These are phyloP conservation scores for Asclepias syriaca DNA, from an alignment of 257 asterid genomes.

Conservation along the genomic window DNA sequence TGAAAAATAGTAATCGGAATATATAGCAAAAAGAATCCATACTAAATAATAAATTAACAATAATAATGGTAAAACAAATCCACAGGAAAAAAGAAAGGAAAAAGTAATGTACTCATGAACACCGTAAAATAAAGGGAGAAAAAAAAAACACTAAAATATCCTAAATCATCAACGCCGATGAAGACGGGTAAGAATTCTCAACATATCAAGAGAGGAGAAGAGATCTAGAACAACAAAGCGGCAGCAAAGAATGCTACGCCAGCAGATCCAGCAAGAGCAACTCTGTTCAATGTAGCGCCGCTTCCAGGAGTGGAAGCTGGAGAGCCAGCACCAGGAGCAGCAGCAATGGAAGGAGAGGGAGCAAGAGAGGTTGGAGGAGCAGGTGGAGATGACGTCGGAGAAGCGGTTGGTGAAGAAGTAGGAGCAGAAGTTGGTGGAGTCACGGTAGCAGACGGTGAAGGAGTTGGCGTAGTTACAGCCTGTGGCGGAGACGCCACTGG, in stretches of 20 bases:
- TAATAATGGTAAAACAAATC: conserved; percentile 14
- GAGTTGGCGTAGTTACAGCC: conserved; percentile 19
- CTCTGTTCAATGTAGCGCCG: conserved; percentile 38
- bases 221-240: conserved; percentile 31
- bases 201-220: conserved; percentile 4
- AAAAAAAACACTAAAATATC: conserved; percentile 10
- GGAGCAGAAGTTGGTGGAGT: conserved; percentile 24
- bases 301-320: conserved; percentile 26
- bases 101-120: conserved; percentile 13
- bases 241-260: conserved; percentile 36
- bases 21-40: conserved; percentile 2
- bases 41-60: conserved; percentile 1
- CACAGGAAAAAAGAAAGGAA: background rate
- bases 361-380: conserved; percentile 22
- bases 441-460: conserved; percentile 22
- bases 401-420: conserved; percentile 15
- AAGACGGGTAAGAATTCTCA: background rate
- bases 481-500: conserved; percentile 22
- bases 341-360: conserved; percentile 25
- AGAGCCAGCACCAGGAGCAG: conserved; percentile 30
- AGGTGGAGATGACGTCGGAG: conserved; percentile 34
- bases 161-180: conserved; percentile 12
- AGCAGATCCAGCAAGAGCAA: conserved; percentile 48
- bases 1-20: background rate
- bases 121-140: background rate